phyloP scores from a whole-genome alignment of 1,284 basidiomycete genomes.

The Trametes polyzona region DNA sequence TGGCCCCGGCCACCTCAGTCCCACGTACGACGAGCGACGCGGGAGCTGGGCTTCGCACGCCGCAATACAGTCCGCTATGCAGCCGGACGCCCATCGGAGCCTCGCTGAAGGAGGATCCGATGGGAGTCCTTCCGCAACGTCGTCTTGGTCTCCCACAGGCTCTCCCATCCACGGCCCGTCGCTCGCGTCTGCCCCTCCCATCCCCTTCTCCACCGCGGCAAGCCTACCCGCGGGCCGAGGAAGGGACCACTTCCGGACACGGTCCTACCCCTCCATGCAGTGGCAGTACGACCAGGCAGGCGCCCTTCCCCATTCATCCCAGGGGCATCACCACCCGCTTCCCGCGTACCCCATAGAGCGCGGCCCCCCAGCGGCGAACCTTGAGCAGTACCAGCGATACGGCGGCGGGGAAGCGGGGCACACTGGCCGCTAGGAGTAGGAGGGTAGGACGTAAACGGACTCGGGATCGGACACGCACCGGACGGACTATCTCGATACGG shows the following conservation, averaged over 20 bases:
- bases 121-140: constrained; percentile 20
- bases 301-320: constrained; percentile 22
- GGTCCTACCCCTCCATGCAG: constrained; percentile 32
- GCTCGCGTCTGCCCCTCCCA: constrained; percentile 32
- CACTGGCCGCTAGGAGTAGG: constrained; percentile 21
- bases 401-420: constrained; percentile 24
- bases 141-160: constrained; percentile 30
- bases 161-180: constrained; percentile 27
- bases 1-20: constrained; percentile 17
- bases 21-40: constrained; percentile 26
- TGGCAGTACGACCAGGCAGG: constrained; percentile 33
- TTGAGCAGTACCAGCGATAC: constrained; percentile 23
- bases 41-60: constrained; percentile 28
- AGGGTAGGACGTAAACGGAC: constrained; percentile 22
- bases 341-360: constrained; percentile 21
- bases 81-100: constrained; percentile 22
- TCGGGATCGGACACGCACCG: constrained; percentile 23
- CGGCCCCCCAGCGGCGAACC: constrained; percentile 16
- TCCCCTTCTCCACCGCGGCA: constrained; percentile 27
- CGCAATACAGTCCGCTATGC: constrained; percentile 13
- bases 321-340: constrained; percentile 19
- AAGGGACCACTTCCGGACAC: constrained; percentile 34
- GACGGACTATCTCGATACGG: constrained; percentile 14
- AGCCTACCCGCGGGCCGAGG: constrained; percentile 30
- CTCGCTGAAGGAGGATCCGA: constrained; percentile 22